Base-by-base conservation (phyloP, 2,329 filamentous ascomycete species). In the Colletotrichum somersetense region DNA sequence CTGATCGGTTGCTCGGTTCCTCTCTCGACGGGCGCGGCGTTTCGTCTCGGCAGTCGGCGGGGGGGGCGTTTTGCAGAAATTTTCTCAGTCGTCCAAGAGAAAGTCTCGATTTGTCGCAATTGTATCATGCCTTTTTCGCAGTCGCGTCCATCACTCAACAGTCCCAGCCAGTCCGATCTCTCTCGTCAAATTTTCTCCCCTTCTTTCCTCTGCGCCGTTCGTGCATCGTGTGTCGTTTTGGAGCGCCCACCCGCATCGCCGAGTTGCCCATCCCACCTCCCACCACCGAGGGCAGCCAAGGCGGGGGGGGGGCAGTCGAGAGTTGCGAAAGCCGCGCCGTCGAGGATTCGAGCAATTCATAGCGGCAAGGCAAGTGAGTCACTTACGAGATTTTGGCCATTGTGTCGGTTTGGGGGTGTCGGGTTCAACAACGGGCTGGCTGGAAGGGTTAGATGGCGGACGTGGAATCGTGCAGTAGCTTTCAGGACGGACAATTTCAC, bases 301-400 rank as follows among this genome's bases (percentile, higher is more conserved):
- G 67, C 72, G 77, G 40, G 72, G 62, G 26, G 30, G 30, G 50
- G 71, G 18, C 3, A 40, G 71, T 57, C 50, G 57, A 44, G 23
- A 53, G 42, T 44, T 6, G 18, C 20, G 6, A 33, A 42, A 42
- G 52, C 52, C 33, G 53, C 55, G 50, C 46, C 50, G 66, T 64
- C 58, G 65, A 26, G 42, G 18, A 55, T 23, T 70, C 70, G 66
- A 35, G 23, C n/a, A 11, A 12, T 64, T 42, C n/a, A 56, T 20
- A 70, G 10, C 48, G 40, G n/a, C 70, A 56, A 64, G n/a, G 46
- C 48, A 48, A 33, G 35, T 68, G 61, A 11, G 11, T 42, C 40
- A 89, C 88, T 85, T 86, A 90, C 88, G 88, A 89, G 78, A 87
- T 80, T 85, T 90, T 90, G 83, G 88, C 88, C 88, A 90, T 90